Conservation (phyloP, 352 stramenopile genomes). For the Phytophthora cryptogea region DNA sequence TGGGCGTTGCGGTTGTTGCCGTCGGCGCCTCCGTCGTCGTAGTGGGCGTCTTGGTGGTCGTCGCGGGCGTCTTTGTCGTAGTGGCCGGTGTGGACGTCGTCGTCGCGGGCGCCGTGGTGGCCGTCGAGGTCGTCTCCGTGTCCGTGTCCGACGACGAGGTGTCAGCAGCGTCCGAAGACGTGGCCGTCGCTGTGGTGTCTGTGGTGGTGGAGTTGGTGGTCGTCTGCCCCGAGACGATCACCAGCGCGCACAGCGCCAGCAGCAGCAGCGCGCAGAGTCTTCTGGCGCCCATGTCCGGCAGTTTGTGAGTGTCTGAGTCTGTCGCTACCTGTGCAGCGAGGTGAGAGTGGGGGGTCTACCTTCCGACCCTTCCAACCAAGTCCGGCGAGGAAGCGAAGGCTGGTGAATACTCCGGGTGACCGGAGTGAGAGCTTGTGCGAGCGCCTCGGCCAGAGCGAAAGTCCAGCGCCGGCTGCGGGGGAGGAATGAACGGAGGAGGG, state of each 20-base stretch:
- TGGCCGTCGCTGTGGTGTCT: background rate
- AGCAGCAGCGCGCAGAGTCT: constrained; percentile 26
- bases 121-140: constrained; percentile 23
- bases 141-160: constrained; percentile 23
- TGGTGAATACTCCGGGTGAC: constrained; percentile 28
- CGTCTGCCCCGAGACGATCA: constrained; percentile 26
- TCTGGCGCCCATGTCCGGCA: constrained; percentile 24
- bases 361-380: constrained; percentile 3
- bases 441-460: constrained; percentile 24
- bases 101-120: constrained; percentile 19
- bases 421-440: constrained; percentile 29
- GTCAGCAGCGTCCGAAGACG: constrained; percentile 20
- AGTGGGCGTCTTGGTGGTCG: constrained; percentile 21
- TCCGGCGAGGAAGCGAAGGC: background rate
- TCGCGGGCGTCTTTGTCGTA: constrained; percentile 17
- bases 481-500: constrained; percentile 21
- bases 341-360: background rate
- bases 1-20: constrained; percentile 16
- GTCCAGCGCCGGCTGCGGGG: constrained; percentile 9
- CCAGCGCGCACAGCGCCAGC: constrained; percentile 28
- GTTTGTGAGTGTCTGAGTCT: constrained; percentile 4
- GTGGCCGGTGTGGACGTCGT: constrained; percentile 27
- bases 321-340: background rate
- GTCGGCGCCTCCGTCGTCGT: constrained; percentile 28
- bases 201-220: constrained; percentile 32